phyloP scores from a whole-genome alignment of 768 basidiomycete genomes.

The Harrya chromipes region DNA sequence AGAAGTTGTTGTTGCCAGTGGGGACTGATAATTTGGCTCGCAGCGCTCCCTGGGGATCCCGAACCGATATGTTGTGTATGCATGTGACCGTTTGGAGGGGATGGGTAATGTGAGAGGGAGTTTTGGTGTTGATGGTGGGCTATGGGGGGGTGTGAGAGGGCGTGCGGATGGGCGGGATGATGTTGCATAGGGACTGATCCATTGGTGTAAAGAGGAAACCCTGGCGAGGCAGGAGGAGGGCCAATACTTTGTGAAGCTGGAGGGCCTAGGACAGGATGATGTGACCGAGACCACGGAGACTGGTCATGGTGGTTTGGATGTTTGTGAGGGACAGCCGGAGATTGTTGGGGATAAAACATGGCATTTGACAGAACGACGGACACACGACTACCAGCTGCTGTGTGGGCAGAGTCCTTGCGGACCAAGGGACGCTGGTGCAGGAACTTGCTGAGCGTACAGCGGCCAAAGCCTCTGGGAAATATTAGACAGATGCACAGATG shows the following conservation, averaged over 20 bases:
- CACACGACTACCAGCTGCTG: constrained; percentile 4
- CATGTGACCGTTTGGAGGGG: constrained; percentile 69
- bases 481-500: constrained; percentile 15
- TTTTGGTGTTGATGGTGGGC: constrained; percentile 77
- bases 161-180: constrained; percentile 56
- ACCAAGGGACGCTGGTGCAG: constrained; percentile 10
- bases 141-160: constrained; percentile 46
- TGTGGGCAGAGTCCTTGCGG: constrained; percentile 4
- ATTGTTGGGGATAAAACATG: constrained; percentile 86
- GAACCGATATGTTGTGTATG: constrained; percentile 57
- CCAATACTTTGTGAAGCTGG: constrained; percentile 43
- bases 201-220: constrained; percentile 74
- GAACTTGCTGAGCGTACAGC: constrained; percentile 1
- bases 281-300: constrained; percentile 65
- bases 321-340: constrained; percentile 77
- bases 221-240: constrained; percentile 69
- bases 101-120: constrained; percentile 73
- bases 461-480: background rate
- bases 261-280: constrained; percentile 52
- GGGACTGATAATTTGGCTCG: constrained; percentile 64
- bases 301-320: constrained; percentile 74
- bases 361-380: constrained; percentile 36
- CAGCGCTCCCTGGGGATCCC: constrained; percentile 53
- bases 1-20: constrained; percentile 95
- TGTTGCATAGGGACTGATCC: constrained; percentile 61